Percentiles rank a stretch among this genome's conserved stretches.
Evolutionary conservation across 1,284 basidiomycete genomes (phyloP).

Genomic region (Sporisorium scitamineum): DNA sequence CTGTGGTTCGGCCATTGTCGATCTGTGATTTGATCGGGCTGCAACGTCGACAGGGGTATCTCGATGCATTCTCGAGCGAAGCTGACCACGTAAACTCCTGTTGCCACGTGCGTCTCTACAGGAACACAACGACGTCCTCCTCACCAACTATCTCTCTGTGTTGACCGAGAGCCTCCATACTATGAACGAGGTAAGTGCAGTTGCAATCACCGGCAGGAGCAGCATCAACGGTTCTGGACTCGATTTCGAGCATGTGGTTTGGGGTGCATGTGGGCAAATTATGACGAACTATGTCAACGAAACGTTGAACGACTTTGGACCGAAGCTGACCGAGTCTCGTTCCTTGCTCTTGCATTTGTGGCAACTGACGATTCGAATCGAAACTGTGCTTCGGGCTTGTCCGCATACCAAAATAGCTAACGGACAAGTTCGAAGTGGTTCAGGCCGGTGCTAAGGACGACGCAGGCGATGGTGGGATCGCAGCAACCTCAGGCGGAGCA

Average conservation of each 20-base stretch:
- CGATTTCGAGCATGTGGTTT: background rate
- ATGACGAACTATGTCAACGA: background rate
- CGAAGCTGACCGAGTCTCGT: constrained; percentile 13
- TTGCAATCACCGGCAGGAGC: background rate
- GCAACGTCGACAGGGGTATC: background rate
- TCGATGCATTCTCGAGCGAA: background rate
- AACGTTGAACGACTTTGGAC: background rate
- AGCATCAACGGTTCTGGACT: constrained; percentile 2
- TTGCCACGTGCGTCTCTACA: constrained; percentile 64
- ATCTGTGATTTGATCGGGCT: constrained; percentile 5
- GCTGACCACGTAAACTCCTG: constrained; percentile 10
- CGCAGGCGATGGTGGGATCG: constrained; percentile 16
- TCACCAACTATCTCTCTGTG: constrained; percentile 87
- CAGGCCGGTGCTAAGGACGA: constrained; percentile 33
- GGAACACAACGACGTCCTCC: constrained; percentile 95
- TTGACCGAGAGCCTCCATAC: constrained; percentile 88
- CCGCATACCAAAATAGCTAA: constrained; percentile 31
- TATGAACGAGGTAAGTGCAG: constrained; percentile 83
- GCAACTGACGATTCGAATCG: no score
- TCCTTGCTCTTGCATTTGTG: background rate
- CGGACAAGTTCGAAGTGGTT: constrained; percentile 62
- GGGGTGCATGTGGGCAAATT: background rate
- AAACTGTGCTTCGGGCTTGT: background rate
- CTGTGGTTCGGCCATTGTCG: background rate
- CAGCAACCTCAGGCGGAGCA: background rate